A percentile compares a stretch with the other conserved stretches of the same genome.
Evolutionary conservation across 768 basidiomycete species (phyloP).

Genomic region (Rickenella mellea): DNA sequence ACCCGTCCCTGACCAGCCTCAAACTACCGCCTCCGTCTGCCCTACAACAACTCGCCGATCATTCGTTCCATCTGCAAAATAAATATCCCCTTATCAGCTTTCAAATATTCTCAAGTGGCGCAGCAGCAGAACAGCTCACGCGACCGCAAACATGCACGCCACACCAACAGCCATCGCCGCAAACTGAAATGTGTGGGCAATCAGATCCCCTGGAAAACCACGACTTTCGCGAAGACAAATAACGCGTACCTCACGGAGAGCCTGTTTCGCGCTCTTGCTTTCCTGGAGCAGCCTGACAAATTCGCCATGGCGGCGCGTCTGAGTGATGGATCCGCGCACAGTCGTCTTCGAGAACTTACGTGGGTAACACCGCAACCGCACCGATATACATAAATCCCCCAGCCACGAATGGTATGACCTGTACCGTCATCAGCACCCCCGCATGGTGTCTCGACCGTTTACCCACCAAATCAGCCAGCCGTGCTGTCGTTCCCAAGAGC

Average conservation of each 20-base stretch:
- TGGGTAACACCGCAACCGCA: constrained; percentile 84
- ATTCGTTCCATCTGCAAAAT: constrained; percentile 67
- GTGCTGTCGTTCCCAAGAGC: constrained; percentile 74
- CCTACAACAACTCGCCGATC: constrained; percentile 18
- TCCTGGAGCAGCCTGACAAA: constrained; percentile 63
- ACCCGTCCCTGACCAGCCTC: constrained; percentile 4
- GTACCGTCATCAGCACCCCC: background rate
- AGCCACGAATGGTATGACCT: constrained; percentile 87
- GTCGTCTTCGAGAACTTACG: constrained; percentile 40
- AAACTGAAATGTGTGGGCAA: constrained; percentile 42
- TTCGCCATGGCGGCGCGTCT: constrained; percentile 4
- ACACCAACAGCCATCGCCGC: constrained; percentile 88
- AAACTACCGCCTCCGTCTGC: constrained; percentile 5
- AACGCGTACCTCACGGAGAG: constrained; percentile 73
- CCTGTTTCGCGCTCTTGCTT: constrained; percentile 80
- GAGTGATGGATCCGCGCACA: constrained; percentile 7
- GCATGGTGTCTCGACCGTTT: background rate
- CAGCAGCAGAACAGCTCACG: constrained; percentile 39
- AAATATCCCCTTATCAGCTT: constrained; percentile 10
- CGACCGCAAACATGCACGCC: constrained; percentile 84
- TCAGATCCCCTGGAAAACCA: background rate
- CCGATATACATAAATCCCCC: constrained; percentile 93
- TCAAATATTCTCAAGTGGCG: constrained; percentile 3
- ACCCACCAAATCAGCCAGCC: constrained; percentile 72
- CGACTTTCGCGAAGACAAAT: constrained; percentile 2